Conservation (phyloP, 169 alveolate species). For the Eimeria zaria region DNA sequence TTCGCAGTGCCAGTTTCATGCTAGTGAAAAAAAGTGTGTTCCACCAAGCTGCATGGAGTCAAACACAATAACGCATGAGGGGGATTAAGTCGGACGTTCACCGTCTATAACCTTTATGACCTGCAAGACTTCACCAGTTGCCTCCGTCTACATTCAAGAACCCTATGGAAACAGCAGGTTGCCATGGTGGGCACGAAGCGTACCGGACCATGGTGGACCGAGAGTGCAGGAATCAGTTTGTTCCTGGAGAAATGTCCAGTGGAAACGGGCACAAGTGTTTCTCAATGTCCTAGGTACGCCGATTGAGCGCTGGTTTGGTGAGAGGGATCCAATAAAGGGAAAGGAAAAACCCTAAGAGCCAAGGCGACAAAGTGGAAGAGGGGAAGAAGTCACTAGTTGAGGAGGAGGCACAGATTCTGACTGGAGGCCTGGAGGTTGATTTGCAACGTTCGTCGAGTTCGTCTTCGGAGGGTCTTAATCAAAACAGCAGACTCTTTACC, state of each 20-base stretch:
- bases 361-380: too few species aligned
- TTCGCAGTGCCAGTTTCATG: neutral
- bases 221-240: neutral
- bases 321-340: too few species aligned
- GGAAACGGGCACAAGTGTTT: neutral
- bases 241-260: neutral
- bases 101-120: neutral
- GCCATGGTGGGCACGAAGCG: too few species aligned
- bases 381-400: too few species aligned
- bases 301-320: too few species aligned
- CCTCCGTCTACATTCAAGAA: neutral
- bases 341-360: too few species aligned
- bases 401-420: too few species aligned
- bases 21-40: neutral
- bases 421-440: too few species aligned
- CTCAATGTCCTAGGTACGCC: neutral
- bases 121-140: neutral
- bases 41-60: neutral
- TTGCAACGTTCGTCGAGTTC: too few species aligned
- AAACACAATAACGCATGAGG: neutral
- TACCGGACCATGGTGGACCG: neutral
- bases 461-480: too few species aligned
- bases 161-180: neutral
- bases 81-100: neutral
- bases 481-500: too few species aligned